Conservation (phyloP, 2,329 filamentous ascomycete genomes). For the Colletotrichum tropicale region DNA sequence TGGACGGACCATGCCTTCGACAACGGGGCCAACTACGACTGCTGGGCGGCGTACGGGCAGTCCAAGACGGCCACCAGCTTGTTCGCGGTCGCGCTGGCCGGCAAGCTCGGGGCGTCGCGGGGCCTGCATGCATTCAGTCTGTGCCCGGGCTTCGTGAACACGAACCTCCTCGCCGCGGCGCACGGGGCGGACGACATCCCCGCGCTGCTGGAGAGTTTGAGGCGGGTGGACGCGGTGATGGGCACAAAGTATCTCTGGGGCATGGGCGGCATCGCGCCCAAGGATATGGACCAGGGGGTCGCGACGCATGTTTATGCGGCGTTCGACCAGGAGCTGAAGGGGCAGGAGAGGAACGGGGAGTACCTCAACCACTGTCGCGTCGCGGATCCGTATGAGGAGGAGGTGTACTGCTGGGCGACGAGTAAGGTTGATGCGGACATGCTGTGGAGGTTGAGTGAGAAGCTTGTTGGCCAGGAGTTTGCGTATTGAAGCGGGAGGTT, state of each 20-base stretch:
- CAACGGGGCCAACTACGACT: constrained; percentile 24
- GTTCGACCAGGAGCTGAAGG: neutral
- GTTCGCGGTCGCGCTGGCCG: constrained; percentile 7
- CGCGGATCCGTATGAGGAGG: constrained; percentile 15
- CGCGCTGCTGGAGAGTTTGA: neutral
- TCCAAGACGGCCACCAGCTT: constrained; percentile 33
- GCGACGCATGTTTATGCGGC: constrained; percentile 16
- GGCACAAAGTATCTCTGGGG: constrained; percentile 10
- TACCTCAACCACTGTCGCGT: constrained; percentile 3
- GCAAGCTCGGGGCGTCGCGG: constrained; percentile 23
- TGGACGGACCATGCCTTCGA: constrained; percentile 49
- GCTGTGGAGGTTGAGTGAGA: constrained; percentile 21
- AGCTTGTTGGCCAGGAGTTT: constrained; percentile 17
- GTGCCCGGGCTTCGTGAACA: constrained; percentile 62
- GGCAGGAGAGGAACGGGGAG: constrained; percentile 2
- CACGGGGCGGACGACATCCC: constrained; percentile 1
- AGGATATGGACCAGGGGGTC: constrained; percentile 4
- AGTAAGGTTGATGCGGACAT: constrained; percentile 9
- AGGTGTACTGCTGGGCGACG: constrained; percentile 7
- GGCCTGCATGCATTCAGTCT: constrained; percentile 47
- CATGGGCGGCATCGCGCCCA: neutral
- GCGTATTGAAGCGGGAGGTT: neutral
- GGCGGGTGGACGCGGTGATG: neutral
- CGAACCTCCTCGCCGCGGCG: neutral
- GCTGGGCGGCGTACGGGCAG: constrained; percentile 28